Evolutionary conservation across 2,329 filamentous ascomycete genomes (phyloP).

Genomic region (Domatiomyces catenatus): DNA sequence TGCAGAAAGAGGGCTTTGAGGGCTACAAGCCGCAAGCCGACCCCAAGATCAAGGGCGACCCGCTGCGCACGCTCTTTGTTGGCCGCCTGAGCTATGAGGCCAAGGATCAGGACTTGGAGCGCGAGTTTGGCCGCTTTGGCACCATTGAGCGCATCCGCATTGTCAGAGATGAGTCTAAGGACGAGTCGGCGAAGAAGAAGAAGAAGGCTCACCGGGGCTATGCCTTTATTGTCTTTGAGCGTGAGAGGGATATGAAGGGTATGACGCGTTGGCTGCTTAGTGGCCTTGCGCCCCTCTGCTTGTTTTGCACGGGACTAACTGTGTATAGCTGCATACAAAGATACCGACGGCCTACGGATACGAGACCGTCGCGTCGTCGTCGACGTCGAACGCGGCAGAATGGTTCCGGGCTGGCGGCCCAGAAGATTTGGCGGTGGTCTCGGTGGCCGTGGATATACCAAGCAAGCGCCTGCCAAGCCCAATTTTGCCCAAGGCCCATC

Average conservation of each 20-base stretch:
- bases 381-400: conserved; percentile 90
- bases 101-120: conserved; percentile 76
- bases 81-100: conserved; percentile 79
- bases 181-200: conserved; percentile 53
- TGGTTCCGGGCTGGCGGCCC: conserved; percentile 85
- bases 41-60: conserved; percentile 76
- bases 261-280: conserved; percentile 22
- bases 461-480: conserved; percentile 57
- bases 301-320: conserved; percentile 3
- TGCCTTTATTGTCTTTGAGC: conserved; percentile 91
- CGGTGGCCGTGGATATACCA: conserved; percentile 85
- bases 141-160: conserved; percentile 90
- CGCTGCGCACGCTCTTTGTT: conserved; percentile 89
- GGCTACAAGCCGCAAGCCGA: conserved; percentile 68
- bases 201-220: conserved; percentile 77
- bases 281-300: conserved; percentile 1
- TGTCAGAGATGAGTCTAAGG: conserved; percentile 48
- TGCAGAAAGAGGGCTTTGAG: conserved; percentile 46
- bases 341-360: conserved; percentile 76
- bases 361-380: conserved; percentile 84
- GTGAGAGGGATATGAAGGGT: conserved; percentile 99
- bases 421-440: conserved; percentile 81
- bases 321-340: conserved; percentile 73
- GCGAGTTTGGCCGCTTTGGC: conserved; percentile 85
- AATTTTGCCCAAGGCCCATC: conserved; percentile 45